Conservation (phyloP, 2,329 filamentous ascomycete genomes). For the Herpotrichia juniperi region DNA sequence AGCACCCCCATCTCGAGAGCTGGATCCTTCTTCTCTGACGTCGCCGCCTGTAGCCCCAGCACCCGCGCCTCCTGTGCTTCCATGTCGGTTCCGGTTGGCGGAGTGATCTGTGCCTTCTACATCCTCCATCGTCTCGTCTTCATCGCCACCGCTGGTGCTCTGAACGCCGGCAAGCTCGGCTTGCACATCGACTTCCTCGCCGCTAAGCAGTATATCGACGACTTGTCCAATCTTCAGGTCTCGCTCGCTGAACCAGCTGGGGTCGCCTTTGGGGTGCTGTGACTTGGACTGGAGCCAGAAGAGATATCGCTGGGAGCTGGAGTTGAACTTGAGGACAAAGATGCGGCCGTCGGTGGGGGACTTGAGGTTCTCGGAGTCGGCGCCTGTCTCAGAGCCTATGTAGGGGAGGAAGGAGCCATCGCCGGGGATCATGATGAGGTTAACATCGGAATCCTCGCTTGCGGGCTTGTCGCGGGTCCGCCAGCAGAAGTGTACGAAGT, state of each 20-base stretch:
- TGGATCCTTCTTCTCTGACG: constrained; percentile 85
- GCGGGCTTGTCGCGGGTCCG: constrained; percentile 75
- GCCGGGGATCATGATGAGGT: constrained; percentile 90
- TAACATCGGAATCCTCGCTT: constrained; percentile 73
- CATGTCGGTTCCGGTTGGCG: constrained; percentile 37
- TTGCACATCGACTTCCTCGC: constrained; percentile 83
- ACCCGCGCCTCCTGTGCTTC: constrained; percentile 76
- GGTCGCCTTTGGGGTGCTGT: constrained; percentile 72
- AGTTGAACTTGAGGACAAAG: constrained; percentile 91
- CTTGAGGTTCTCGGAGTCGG: constrained; percentile 65
- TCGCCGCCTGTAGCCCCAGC: constrained; percentile 89
- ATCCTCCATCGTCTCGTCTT: constrained; percentile 70
- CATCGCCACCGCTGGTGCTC: constrained; percentile 62
- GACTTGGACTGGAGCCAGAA: constrained; percentile 97
- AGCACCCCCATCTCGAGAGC: constrained; percentile 87
- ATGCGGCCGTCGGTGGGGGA: constrained; percentile 80
- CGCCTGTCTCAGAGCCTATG: constrained; percentile 56
- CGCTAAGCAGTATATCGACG: constrained; percentile 82
- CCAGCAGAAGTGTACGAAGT: constrained; percentile 97
- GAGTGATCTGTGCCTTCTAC: constrained; percentile 59
- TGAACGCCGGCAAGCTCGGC: constrained; percentile 68
- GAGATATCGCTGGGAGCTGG: constrained; percentile 86
- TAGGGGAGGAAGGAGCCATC: constrained; percentile 90
- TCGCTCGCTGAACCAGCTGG: constrained; percentile 80
- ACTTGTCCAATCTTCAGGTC: constrained; percentile 89